Base-by-base conservation (phyloP, 352 stramenopile species). In the Phytophthora pisi region DNA sequence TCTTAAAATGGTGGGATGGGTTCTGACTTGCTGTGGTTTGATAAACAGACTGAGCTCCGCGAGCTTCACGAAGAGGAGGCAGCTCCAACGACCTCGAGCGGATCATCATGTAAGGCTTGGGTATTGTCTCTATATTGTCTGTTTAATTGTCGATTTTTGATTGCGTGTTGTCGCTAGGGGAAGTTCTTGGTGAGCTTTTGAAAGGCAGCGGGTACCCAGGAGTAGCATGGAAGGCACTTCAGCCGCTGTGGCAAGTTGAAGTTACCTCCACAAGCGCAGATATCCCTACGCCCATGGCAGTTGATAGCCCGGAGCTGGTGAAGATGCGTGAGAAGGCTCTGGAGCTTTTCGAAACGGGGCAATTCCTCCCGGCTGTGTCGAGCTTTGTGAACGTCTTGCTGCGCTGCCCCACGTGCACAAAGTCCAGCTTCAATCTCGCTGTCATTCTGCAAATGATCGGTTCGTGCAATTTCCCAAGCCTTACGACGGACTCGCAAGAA, bases 401-500 rank as follows among this genome's bases (percentile, higher is more conserved):
- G 13, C 76, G 57, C 4, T 78, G 70, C 56, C 79, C 79, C n/a
- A 66, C 62, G 5, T 92, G 83, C 34, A 76, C 77, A 8, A 90
- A 89, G 58, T 77, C 82, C 52, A 91, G 79, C 51, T 94, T 93
- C 59, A 94, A 94, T 53, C 75, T 94, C 43, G 84, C 79, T 1
- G 84, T 92, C 24, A 89, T 92, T 40, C 54, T 94, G 18, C 82
- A 94, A 50, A 90, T 66, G 42, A 77, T 90, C 28, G 81, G 82
- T 90, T 57, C 9, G 65, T 61, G 11, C 15, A 30, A 6, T 20
- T 45, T 31, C 20, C 15, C 34, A 40, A 40, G 45, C 40, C 40
- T 47, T 26, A 16, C 43, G 13, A 26, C 9, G 7, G 7, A 9
- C 16, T 5, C 43, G 43, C 6, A 13, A 50, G 4, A 23, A 28